Conservation (phyloP, 306 rosid genomes). For the Quercus variabilis region DNA sequence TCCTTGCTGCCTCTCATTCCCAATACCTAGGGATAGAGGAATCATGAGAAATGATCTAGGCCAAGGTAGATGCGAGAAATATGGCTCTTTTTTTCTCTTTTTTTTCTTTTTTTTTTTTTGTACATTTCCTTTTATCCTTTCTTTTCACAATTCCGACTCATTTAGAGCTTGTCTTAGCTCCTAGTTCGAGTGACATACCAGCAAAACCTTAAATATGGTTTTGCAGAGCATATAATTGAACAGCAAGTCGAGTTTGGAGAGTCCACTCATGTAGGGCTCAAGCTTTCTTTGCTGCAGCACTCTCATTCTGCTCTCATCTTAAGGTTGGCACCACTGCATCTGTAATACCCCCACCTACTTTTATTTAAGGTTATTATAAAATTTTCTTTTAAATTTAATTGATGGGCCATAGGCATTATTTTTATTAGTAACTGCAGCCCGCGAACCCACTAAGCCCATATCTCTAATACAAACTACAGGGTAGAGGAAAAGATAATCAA, state of each 20-base stretch:
- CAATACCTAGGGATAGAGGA: constrained; percentile 62
- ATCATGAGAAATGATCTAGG: constrained; percentile 30
- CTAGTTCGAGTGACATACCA: constrained; percentile 27
- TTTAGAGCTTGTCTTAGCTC: constrained; percentile 23
- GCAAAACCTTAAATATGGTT: constrained; percentile 33
- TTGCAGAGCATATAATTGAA: constrained; percentile 21
- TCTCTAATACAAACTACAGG: no score
- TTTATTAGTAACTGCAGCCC: no score
- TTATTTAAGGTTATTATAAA: no score
- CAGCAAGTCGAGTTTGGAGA: constrained; percentile 17
- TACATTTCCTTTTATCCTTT: constrained; percentile 9
- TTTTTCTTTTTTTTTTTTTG: not conserved
- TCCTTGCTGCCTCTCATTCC: constrained; percentile 92
- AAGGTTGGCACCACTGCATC: constrained; percentile 21
- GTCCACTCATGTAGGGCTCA: constrained; percentile 9
- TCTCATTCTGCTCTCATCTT: constrained; percentile 13
- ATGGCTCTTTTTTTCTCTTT: constrained; percentile 18
- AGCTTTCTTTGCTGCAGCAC: constrained; percentile 21
- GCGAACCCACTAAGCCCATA: no score
- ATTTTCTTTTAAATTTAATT: no score
- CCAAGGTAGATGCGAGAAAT: constrained; percentile 27
- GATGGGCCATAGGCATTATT: no score
- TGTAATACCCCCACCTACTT: no score
- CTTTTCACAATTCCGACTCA: constrained; percentile 9
- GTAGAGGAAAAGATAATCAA: no score